phyloP scores from a whole-genome alignment of 805 yeast species.

The Phaffomyces thermotolerans region DNA sequence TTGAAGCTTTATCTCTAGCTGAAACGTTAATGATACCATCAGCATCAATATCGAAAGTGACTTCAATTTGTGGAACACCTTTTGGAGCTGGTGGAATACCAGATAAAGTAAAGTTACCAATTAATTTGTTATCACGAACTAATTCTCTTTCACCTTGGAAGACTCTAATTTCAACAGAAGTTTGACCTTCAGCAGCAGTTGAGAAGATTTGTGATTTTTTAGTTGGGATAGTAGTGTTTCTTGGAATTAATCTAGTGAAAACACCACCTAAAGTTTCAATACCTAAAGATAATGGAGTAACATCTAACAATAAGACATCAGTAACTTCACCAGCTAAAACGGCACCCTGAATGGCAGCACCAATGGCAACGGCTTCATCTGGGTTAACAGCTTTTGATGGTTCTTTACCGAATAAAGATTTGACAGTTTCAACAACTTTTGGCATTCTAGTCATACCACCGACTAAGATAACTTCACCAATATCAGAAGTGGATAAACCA shows the following conservation, averaged over 20 bases:
- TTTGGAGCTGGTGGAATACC: conserved; percentile 75
- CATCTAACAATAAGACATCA: conserved; percentile 73
- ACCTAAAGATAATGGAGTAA: conserved; percentile 97
- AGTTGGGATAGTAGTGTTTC: conserved; percentile 99
- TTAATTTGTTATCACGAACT: conserved; percentile 70
- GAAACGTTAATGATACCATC: conserved; percentile 79
- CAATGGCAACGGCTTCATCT: conserved; percentile 84
- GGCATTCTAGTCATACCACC: conserved; percentile 95
- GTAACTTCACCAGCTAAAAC: conserved; percentile 77
- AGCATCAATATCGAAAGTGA: conserved; percentile 72
- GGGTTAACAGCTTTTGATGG: conserved; percentile 78
- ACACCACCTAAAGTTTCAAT: conserved; percentile 99
- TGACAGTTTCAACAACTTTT: conserved; percentile 59
- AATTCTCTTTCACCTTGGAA: conserved; percentile 78
- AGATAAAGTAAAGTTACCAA: conserved; percentile 67
- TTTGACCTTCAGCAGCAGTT: conserved; percentile 79
- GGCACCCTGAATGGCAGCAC: conserved; percentile 89
- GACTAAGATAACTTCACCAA: conserved; percentile 71
- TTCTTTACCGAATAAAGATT: conserved; percentile 49
- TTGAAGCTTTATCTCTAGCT: conserved; percentile 77
- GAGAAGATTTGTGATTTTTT: conserved; percentile 95
- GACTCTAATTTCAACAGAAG: conserved; percentile 73
- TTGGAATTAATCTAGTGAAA: conserved; percentile 97
- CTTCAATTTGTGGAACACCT: conserved; percentile 75
- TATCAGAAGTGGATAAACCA: conserved; percentile 52